Evolutionary conservation across 2,329 filamentous ascomycete genomes (phyloP).

Genomic region (Hymenotorrendiella dingleyae): DNA sequence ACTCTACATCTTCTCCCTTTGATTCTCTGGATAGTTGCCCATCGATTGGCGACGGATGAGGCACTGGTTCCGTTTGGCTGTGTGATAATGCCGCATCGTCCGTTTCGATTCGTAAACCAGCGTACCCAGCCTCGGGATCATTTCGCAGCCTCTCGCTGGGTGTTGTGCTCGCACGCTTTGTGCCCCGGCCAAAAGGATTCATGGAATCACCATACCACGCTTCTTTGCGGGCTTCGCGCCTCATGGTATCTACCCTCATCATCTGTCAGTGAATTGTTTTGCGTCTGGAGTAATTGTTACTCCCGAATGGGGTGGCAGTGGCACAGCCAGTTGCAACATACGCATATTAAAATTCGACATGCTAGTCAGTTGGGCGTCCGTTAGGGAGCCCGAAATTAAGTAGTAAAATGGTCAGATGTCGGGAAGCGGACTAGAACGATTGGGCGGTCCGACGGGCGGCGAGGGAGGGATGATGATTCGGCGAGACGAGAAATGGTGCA

Average conservation of each 20-base stretch:
- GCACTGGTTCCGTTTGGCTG: slow-evolving; percentile 20
- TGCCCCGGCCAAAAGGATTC: slow-evolving; percentile 27
- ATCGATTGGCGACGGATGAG: slow-evolving; percentile 5
- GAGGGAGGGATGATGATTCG: too few relatives aligned
- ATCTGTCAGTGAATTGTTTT: slow-evolving; percentile 16
- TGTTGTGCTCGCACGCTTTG: slow-evolving; percentile 19
- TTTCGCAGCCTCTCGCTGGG: background rate
- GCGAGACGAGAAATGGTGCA: too few relatives aligned
- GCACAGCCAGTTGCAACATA: too few relatives aligned
- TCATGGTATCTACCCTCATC: slow-evolving; percentile 22
- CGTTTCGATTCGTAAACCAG: too few relatives aligned
- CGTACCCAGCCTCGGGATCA: slow-evolving; percentile 12
- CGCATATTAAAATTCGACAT: too few relatives aligned
- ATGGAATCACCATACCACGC: slow-evolving; percentile 28
- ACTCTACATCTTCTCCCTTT: slow-evolving; percentile 13
- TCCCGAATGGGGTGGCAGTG: too few relatives aligned
- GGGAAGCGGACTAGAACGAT: too few relatives aligned
- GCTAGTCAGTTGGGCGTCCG: too few relatives aligned
- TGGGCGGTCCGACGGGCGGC: too few relatives aligned
- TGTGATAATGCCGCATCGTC: slow-evolving; percentile 10
- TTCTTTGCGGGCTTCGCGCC: slow-evolving; percentile 27
- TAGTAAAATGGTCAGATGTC: too few relatives aligned
- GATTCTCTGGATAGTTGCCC: background rate
- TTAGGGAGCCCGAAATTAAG: too few relatives aligned
- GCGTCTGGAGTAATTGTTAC: too few relatives aligned